phyloP scores from a whole-genome alignment of 306 rosid species.

The Hippophae rhamnoides region DNA sequence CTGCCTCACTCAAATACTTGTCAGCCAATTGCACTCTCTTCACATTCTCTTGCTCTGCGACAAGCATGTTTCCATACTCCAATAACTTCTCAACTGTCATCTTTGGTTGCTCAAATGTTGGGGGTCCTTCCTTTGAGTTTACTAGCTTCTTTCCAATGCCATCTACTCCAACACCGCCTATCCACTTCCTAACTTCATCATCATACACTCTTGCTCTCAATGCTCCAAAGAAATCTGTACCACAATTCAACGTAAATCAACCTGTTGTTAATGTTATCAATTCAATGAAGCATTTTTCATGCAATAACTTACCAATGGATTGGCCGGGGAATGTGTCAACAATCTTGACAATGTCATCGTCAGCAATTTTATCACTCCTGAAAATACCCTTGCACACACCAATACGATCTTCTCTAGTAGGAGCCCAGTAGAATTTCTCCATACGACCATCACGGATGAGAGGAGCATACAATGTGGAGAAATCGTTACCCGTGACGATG shows the following conservation, averaged over 20 bases:
- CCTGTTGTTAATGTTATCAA: no score
- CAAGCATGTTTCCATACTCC: constrained; percentile 57
- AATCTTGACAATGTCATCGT: constrained; percentile 44
- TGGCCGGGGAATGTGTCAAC: constrained; percentile 71
- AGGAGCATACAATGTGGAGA: constrained; percentile 74
- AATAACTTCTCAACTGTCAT: constrained; percentile 42
- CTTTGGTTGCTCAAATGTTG: constrained; percentile 50
- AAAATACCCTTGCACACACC: constrained; percentile 70
- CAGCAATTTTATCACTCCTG: constrained; percentile 30
- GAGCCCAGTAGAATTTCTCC: constrained; percentile 84
- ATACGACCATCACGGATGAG: constrained; percentile 77
- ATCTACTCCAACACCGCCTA: constrained; percentile 46
- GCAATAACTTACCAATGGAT: constrained; percentile 46
- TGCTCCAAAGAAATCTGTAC: constrained; percentile 65
- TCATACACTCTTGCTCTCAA: constrained; percentile 71
- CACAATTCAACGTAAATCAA: not conserved
- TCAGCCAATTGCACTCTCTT: constrained; percentile 67
- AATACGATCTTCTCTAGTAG: constrained; percentile 56
- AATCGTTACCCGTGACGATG: constrained; percentile 62
- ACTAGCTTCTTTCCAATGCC: constrained; percentile 50
- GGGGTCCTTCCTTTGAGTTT: constrained; percentile 72
- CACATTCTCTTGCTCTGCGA: constrained; percentile 71
- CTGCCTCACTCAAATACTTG: constrained; percentile 58
- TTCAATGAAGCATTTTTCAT: no score
- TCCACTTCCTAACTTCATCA: constrained; percentile 63